phyloP scores from a whole-genome alignment of 2,329 filamentous ascomycete species.

The Penicillium crustosum region DNA sequence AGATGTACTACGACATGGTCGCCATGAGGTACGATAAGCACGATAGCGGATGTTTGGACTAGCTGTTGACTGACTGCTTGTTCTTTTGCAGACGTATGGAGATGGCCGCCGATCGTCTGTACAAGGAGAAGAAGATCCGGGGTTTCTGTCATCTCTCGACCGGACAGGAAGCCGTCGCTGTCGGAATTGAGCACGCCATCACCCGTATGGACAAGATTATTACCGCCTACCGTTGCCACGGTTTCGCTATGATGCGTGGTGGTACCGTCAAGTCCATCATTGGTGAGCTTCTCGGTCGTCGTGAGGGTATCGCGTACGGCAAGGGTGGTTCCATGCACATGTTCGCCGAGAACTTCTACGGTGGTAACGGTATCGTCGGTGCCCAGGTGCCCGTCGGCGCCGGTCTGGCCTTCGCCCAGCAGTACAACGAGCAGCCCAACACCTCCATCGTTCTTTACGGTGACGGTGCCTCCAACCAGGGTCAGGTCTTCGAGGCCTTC shows the following conservation, averaged over 20 bases:
- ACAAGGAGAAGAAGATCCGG: constrained; percentile 99
- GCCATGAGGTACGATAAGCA: constrained; percentile 69
- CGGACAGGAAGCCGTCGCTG: constrained; percentile 94
- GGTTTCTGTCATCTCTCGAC: constrained; percentile 99
- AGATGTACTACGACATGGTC: constrained; percentile 99
- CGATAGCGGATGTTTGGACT: neutral
- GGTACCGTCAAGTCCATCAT: constrained; percentile 89
- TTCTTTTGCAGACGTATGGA: constrained; percentile 82
- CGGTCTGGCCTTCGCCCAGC: constrained; percentile 93
- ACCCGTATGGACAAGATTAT: constrained; percentile 90
- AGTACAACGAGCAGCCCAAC: constrained; percentile 86
- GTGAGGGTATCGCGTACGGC: constrained; percentile 95
- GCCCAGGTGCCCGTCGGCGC: constrained; percentile 97
- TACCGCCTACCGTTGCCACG: constrained; percentile 98
- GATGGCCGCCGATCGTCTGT: constrained; percentile 96
- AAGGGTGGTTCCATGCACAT: constrained; percentile 99
- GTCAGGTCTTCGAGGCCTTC: constrained; percentile 98
- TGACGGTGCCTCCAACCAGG: constrained; percentile 98
- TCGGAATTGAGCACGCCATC: constrained; percentile 95
- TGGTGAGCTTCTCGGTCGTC: constrained; percentile 89
- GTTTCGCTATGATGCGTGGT: constrained; percentile 95
- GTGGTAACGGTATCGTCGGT: constrained; percentile 98
- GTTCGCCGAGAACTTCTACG: constrained; percentile 97
- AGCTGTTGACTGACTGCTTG: constrained; percentile 8
- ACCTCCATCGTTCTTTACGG: constrained; percentile 89